Conservation (phyloP, 257 asterid genomes). For the Solanum microdontum region DNA sequence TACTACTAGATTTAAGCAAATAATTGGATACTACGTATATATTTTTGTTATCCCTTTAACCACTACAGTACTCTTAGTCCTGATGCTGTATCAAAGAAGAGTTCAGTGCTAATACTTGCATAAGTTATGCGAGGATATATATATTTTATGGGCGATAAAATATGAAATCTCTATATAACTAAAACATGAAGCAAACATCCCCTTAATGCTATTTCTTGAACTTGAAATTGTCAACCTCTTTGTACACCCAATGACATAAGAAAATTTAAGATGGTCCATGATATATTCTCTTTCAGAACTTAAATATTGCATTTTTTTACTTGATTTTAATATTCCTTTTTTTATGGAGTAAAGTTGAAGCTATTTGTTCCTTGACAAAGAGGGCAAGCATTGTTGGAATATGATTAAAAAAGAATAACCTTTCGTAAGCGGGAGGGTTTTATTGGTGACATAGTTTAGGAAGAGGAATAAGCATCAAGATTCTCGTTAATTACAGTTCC, state of each 20-base stretch:
- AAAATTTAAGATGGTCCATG: not conserved
- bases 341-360: not conserved
- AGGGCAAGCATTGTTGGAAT: not conserved
- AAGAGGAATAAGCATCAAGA: not conserved
- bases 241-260: not conserved
- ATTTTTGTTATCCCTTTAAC: not conserved
- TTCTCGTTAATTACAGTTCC: not conserved
- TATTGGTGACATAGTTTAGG: not conserved
- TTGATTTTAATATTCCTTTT: not conserved
- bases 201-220: not conserved
- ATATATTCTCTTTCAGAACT: not conserved
- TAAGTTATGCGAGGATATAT: not conserved
- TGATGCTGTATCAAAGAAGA: not conserved
- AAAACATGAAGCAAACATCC: not conserved
- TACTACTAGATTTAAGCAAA: not conserved
- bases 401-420: not conserved
- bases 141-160: too few relatives aligned
- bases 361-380: not conserved
- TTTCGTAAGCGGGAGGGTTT: not conserved
- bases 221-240: not conserved
- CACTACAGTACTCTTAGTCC: not conserved
- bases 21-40: not conserved
- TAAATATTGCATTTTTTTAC: not conserved
- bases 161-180: not conserved
- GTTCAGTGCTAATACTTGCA: not conserved